A percentile compares a stretch with the other conserved stretches of the same genome.
Conservation (phyloP, 345 rosid species). For the Salix exigua region DNA sequence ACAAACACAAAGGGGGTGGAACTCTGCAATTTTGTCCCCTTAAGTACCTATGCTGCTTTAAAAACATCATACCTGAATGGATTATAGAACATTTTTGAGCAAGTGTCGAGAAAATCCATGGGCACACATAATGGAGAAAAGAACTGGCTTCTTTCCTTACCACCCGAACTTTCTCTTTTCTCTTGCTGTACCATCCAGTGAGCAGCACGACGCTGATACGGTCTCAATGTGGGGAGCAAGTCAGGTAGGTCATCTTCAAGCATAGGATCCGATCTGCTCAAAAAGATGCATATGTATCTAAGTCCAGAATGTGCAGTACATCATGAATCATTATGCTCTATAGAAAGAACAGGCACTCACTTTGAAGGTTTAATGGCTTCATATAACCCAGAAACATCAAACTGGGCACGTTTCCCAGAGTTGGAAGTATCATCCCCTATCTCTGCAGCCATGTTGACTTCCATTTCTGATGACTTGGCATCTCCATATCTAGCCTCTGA, state of each 20-base stretch:
- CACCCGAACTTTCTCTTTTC: conserved; percentile 46
- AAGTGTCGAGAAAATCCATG: conserved; percentile 60
- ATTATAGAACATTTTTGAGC: conserved; percentile 74
- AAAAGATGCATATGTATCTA: conserved; percentile 13
- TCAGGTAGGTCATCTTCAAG: conserved; percentile 61
- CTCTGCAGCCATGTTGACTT: conserved; percentile 22
- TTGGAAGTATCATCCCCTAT: conserved; percentile 25
- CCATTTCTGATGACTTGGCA: conserved; percentile 27
- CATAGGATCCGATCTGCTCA: conserved; percentile 53
- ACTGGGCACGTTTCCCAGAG: conserved; percentile 41
- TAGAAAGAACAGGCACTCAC: conserved; percentile 40
- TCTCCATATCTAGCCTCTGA: conserved; percentile 71
- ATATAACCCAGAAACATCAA: conserved; percentile 80
- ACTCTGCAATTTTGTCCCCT: neutral
- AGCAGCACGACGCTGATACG: conserved; percentile 93
- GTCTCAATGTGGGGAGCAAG: conserved; percentile 77
- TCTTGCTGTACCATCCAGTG: conserved; percentile 92
- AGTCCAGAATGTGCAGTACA: conserved; percentile 5
- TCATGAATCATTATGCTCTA: neutral
- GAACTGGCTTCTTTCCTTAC: conserved; percentile 37
- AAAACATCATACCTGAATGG: conserved; percentile 72
- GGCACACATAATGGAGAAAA: conserved; percentile 68
- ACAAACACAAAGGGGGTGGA: neutral
- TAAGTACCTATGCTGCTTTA: neutral
- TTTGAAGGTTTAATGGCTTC: conserved; percentile 94